Evolutionary conservation across 2,329 filamentous ascomycete genomes (phyloP), one percentile per base, ranked within the genome.

Genomic region (Penicillium capsulatum): DNA sequence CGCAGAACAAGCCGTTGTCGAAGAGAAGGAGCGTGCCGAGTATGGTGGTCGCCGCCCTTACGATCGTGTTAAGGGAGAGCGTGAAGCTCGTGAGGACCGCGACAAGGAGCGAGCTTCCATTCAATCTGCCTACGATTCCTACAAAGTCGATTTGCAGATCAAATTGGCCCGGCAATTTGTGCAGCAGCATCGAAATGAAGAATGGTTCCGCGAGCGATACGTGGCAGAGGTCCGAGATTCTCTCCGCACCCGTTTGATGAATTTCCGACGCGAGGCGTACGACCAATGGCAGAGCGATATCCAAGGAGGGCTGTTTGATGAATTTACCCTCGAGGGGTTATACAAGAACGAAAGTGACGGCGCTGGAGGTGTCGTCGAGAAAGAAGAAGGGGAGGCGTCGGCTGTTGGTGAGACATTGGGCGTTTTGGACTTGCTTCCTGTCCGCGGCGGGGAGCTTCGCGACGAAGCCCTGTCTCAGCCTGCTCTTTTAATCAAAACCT

Each of bases 121-220:
- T 8, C 80, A 83, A 45, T 71, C 73, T 15, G 79, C 79, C 3
- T 83, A 83, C 45, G 79, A 83, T 54, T 63, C 72, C 28, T 83
- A 83, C 68, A 83, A 83, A 59, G 75, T 77, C 53, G 79, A 81
- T 43, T 67, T 82, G 8, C 79, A 82, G 51, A 69, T 80, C 24
- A 76, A 77, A 51, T 91, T 95, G 84, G 90, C 92, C 0, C 82
- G 89, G 50, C 74, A 79, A 1, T 98, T 98, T 61, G 92, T 98
- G 29, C 80, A 84, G 34, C 84, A 89, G 54, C 92, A 98, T 67
- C 95, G 94, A 63, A 81, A 82, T 30, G 92, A 98, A 64, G 91
- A 98, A 61, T 98, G 92, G 92, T 98, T 98, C 70, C 87, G 84
- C 54, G 92, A 98, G 67, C 83, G 88, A 61, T 98, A 98, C 56